Evolutionary conservation across 257 asterid genomes (phyloP).

Genomic region (Echites panduratus): DNA sequence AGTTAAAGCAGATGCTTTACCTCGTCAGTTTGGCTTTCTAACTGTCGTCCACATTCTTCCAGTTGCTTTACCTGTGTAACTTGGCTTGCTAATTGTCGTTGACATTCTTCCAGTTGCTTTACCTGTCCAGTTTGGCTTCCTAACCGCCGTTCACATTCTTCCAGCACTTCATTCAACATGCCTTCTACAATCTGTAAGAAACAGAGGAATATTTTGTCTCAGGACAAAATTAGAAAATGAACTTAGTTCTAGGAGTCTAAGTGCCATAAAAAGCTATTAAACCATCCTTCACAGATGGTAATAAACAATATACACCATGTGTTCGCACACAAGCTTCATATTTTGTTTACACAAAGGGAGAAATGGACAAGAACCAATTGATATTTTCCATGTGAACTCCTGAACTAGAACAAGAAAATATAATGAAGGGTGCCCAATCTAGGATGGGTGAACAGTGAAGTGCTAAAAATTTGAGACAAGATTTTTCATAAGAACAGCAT

Average conservation of each 20-base stretch:
- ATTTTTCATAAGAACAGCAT: not conserved
- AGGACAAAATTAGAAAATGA: not conserved
- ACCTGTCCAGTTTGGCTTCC: slow-evolving; percentile 52
- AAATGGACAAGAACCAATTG: not conserved
- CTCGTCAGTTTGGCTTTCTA: slow-evolving; percentile 45
- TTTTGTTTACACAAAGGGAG: not conserved
- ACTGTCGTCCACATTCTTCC: slow-evolving; percentile 59
- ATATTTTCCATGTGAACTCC: not conserved
- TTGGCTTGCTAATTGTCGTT: slow-evolving; percentile 38
- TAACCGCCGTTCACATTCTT: slow-evolving; percentile 57
- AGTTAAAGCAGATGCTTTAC: slow-evolving; percentile 27
- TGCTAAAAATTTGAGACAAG: not conserved
- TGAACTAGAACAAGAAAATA: not conserved
- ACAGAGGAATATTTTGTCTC: slow-evolving; percentile 16
- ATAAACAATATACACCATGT: not conserved
- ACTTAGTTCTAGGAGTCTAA: not conserved
- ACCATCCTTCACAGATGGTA: not conserved
- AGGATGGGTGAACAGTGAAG: not conserved
- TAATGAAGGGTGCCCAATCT: not conserved
- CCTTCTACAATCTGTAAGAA: slow-evolving; percentile 65
- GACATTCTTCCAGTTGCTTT: slow-evolving; percentile 47
- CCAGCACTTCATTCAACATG: slow-evolving; percentile 65
- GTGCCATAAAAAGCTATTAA: not conserved
- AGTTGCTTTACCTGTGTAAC: slow-evolving; percentile 48
- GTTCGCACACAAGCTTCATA: not conserved